phyloP scores from a whole-genome alignment of 495 filamentous ascomycete species.

The Daldinia bambusicola region DNA sequence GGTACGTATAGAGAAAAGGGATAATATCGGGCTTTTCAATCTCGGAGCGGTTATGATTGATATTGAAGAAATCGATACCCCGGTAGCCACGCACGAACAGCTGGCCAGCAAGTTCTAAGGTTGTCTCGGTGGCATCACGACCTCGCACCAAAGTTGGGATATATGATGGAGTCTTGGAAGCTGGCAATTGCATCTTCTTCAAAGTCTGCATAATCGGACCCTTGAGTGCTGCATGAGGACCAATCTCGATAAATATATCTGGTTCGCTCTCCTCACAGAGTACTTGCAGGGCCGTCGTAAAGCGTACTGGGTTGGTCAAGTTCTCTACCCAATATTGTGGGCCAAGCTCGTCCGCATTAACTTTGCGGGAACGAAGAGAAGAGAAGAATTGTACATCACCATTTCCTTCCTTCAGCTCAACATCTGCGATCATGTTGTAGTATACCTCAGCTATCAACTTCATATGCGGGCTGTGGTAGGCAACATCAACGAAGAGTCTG shows the following conservation, averaged over 20 bases:
- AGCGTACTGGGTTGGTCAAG: constrained; percentile 55
- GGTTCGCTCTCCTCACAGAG: constrained; percentile 50
- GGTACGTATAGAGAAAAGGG: constrained; percentile 59
- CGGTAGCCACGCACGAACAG: constrained; percentile 55
- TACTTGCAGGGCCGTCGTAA: constrained; percentile 50
- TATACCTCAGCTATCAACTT: constrained; percentile 57
- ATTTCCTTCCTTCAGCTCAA: constrained; percentile 47
- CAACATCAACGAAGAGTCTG: constrained; percentile 65
- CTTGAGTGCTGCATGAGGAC: constrained; percentile 69
- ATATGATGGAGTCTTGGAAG: constrained; percentile 50
- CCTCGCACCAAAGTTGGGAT: constrained; percentile 53
- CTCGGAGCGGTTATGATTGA: constrained; percentile 51
- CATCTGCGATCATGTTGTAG: constrained; percentile 44
- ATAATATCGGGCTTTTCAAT: constrained; percentile 54
- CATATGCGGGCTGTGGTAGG: constrained; percentile 76
- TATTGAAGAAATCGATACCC: constrained; percentile 49
- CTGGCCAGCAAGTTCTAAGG: constrained; percentile 54
- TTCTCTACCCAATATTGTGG: constrained; percentile 61
- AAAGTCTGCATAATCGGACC: constrained; percentile 67
- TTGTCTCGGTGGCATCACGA: constrained; percentile 50
- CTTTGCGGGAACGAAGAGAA: constrained; percentile 47
- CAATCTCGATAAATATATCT: constrained; percentile 66
- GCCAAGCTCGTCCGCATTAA: constrained; percentile 49
- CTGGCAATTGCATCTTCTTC: constrained; percentile 50
- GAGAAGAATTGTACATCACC: constrained; percentile 55